phyloP scores from a whole-genome alignment of 169 alveolate species.

The Plasmodium coatneyi region DNA sequence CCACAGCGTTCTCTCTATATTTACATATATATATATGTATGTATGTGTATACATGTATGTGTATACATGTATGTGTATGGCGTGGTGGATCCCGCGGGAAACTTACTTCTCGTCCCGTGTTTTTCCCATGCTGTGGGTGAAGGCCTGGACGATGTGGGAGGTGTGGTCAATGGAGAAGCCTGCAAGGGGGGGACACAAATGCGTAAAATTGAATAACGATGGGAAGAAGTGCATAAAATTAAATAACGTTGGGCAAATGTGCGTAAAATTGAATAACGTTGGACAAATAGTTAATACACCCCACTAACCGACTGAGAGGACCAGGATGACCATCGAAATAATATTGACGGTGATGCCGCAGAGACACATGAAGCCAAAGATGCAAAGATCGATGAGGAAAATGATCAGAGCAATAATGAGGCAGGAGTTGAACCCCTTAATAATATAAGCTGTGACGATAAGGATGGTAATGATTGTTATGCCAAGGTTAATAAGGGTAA shows the following conservation, averaged over 20 bases:
- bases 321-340: conserved; percentile 88
- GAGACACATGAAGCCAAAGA: conserved; percentile 87
- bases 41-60: too few species aligned
- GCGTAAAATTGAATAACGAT: neutral
- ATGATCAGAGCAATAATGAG: conserved; percentile 79
- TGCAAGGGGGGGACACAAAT: neutral
- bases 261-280: too few species aligned
- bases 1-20: neutral
- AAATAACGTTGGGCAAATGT: neutral
- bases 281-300: too few species aligned
- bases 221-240: neutral
- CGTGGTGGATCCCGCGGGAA: neutral
- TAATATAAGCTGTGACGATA: conserved; percentile 81
- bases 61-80: neutral
- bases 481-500: conserved; percentile 41
- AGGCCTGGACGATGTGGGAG: conserved; percentile 87
- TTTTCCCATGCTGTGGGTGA: conserved; percentile 86
- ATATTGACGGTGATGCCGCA: conserved; percentile 88
- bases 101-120: conserved; percentile 78
- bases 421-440: conserved; percentile 82
- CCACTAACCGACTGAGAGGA: conserved; percentile 85
- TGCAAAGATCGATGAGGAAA: conserved; percentile 82
- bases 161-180: conserved; percentile 88
- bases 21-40: too few species aligned
- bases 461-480: conserved; percentile 35